Evolutionary conservation across 2,329 filamentous ascomycete species (phyloP), one percentile per base, ranked within the genome.

Genomic region (Pezicula radicicola): DNA sequence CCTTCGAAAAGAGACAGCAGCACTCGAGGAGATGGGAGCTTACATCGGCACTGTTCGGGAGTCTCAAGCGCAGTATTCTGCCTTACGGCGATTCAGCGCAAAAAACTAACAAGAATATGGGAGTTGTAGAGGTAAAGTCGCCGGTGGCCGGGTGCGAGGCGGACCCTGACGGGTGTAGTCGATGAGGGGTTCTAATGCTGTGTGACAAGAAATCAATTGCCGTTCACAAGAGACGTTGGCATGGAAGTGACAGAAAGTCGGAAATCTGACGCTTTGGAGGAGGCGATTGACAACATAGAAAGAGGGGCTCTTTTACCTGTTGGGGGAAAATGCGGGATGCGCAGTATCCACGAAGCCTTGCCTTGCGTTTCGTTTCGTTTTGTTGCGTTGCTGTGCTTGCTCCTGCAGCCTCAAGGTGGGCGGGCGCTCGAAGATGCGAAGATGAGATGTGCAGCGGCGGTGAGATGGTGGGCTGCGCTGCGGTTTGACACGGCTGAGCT

Each of bases 201-300:
- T 46, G 33, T 25, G 13, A 46, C 44, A 46, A 46, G 28, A 19
- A 46, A 28, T 46, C 44, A 46, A 33, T 46, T n/a, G 44, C 30
- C 44, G 30, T 28, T 33, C 44, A 16, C 16, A 21, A 15, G 5
- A 21, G 37, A 16, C 8, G 9, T 4, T 40, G 37, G 37, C 5
- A 40, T 16, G 37, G 8, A 21, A 40, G 19, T 16, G 37, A 21
- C 19, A 21, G 37, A 40, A 40, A 15, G 37, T 16, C 13, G 37
- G 37, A 40, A 40, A 40, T 16, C 8, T 21, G 37, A 21, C 8
- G 15, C n/a, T 15, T 33, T 33, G 37, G 12, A 37, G 35, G 16
- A 16, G 37, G 37, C n/a, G 37, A 40, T 40, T 16, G 37, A 40
- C 19, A 40, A 4, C n/a, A 21, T 16, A 15, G 37, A 40, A 33